phyloP scores from a whole-genome alignment of 2,329 filamentous ascomycete genomes.

The Sporothrix pallida region DNA sequence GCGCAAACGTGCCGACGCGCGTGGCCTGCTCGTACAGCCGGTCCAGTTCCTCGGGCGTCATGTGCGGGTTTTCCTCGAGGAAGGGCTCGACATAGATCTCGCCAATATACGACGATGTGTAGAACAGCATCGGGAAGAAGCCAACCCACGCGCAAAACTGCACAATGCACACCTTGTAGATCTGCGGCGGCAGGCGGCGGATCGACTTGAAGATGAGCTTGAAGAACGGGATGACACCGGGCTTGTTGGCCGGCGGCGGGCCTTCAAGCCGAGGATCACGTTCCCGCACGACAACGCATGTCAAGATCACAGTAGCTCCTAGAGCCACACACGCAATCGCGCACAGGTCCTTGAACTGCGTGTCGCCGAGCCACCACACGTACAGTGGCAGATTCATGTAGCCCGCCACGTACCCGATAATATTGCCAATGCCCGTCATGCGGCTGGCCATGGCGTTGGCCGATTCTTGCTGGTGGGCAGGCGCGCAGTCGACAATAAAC shows the following conservation, averaged over 20 bases:
- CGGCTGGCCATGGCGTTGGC: constrained; percentile 95
- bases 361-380: constrained; percentile 80
- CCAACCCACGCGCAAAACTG: constrained; percentile 91
- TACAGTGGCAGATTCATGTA: constrained; percentile 78
- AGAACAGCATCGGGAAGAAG: constrained; percentile 95
- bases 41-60: constrained; percentile 78
- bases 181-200: constrained; percentile 78
- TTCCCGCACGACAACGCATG: constrained; percentile 72
- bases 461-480: constrained; percentile 88
- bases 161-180: constrained; percentile 78
- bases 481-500: constrained; percentile 92
- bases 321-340: constrained; percentile 81
- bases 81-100: constrained; percentile 89
- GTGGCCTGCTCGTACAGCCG: constrained; percentile 83
- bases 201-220: constrained; percentile 77
- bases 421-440: constrained; percentile 85
- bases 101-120: constrained; percentile 91
- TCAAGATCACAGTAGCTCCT: constrained; percentile 70
- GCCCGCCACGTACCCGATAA: constrained; percentile 85
- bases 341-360: constrained; percentile 92
- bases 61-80: constrained; percentile 76
- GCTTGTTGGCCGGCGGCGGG: constrained; percentile 61
- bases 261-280: constrained; percentile 78
- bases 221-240: constrained; percentile 80
- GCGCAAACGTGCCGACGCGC: constrained; percentile 83